Conservation (phyloP, 192 early-diverging fungal genomes). For the Rhizophagus prolifer region DNA sequence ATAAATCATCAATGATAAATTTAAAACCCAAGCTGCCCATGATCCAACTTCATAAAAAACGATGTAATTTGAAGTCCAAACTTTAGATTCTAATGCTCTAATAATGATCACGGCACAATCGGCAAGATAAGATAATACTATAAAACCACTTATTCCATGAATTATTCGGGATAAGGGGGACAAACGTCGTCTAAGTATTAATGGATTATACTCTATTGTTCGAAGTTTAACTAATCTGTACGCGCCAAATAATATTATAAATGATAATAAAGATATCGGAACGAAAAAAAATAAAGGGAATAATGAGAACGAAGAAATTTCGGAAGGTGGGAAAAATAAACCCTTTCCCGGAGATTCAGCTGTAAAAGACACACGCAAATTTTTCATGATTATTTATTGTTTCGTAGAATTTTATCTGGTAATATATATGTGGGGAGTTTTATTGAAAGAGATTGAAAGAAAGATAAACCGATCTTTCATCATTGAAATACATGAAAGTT, state of each 20-base stretch:
- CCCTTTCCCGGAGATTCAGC: neutral
- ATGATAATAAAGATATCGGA: neutral
- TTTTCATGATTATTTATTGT: neutral
- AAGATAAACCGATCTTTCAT: too few species aligned
- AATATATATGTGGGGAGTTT: too few species aligned
- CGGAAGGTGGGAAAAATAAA: neutral
- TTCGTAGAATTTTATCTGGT: too few species aligned
- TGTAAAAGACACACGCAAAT: neutral
- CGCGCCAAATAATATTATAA: conserved; percentile 1
- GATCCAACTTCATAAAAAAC: conserved; percentile 45
- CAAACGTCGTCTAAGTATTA: neutral
- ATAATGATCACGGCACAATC: conserved; percentile 3
- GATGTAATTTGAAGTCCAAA: conserved; percentile 43
- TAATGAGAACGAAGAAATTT: neutral
- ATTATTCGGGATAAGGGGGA: neutral
- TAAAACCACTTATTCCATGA: neutral
- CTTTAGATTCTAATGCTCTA: conserved; percentile 12
- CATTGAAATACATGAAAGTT: too few species aligned
- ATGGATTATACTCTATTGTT: neutral
- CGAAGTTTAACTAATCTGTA: neutral
- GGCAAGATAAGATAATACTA: neutral
- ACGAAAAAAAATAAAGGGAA: neutral
- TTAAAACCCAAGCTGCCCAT: conserved; percentile 39
- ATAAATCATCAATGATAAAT: conserved; percentile 36
- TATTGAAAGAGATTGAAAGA: too few species aligned